These are phyloP conservation scores for Mortierella alpina DNA, from an alignment of 192 early-diverging fungal species.

Conservation along the genomic window DNA sequence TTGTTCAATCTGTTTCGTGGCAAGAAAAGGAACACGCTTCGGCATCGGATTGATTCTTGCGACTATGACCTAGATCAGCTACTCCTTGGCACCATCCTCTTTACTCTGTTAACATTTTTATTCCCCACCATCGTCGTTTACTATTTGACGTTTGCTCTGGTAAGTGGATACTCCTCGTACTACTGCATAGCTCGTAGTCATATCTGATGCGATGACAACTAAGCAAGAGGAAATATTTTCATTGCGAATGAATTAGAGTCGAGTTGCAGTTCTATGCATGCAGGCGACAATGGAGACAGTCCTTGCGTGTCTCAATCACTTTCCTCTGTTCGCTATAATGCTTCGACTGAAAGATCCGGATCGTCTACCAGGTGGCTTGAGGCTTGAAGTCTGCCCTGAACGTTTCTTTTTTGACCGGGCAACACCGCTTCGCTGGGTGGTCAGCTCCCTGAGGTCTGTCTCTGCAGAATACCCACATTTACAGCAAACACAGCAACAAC, in stretches of 20 bases:
- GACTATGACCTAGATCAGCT: constrained; percentile 97
- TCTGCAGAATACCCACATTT: constrained; percentile 5
- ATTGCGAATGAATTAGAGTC: constrained; percentile 60
- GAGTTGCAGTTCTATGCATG: constrained; percentile 82
- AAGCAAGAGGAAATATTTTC: neutral
- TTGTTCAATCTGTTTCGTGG: constrained; percentile 95
- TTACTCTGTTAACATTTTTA: constrained; percentile 92
- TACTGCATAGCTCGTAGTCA: neutral
- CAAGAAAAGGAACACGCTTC: constrained; percentile 85
- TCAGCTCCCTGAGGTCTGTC: constrained; percentile 25
- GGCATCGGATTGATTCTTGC: constrained; percentile 92
- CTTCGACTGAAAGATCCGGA: constrained; percentile 87
- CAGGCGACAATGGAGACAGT: constrained; percentile 87
- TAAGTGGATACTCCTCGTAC: constrained; percentile 39
- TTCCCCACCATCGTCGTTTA: constrained; percentile 97
- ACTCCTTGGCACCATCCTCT: constrained; percentile 92
- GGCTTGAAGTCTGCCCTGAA: constrained; percentile 38
- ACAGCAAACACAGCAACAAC: constrained; percentile 16
- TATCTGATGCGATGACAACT: neutral
- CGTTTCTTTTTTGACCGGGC: constrained; percentile 35
- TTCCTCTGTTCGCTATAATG: constrained; percentile 95
- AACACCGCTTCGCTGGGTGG: constrained; percentile 33
- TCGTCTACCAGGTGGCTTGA: constrained; percentile 82
- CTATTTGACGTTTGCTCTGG: constrained; percentile 89
- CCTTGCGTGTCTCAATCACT: constrained; percentile 94